A percentile compares a stretch with the other conserved stretches of the same genome.
These are phyloP conservation scores for Quercus agrifolia DNA, from an alignment of 306 rosid genomes.

Conservation along the genomic window DNA sequence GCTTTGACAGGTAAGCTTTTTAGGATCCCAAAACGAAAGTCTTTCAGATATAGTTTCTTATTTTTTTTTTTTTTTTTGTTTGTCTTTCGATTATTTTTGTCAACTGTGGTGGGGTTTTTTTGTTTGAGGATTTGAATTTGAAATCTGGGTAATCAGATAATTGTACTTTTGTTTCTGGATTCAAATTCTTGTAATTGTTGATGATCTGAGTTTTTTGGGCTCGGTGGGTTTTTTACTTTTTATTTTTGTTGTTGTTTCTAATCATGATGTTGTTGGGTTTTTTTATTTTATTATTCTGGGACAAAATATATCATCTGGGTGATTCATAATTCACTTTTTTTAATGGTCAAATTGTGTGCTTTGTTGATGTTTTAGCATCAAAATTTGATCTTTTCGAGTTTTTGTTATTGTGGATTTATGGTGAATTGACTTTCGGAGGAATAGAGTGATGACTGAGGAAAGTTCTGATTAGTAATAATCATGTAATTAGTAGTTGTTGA, in stretches of 20 bases:
- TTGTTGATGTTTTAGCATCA: neutral
- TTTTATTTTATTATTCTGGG: neutral
- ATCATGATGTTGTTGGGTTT: neutral
- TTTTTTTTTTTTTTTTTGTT: neutral
- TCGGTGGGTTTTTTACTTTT: neutral
- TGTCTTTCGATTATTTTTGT: neutral
- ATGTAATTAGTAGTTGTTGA: neutral
- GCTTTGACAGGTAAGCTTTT: slow-evolving; percentile 17
- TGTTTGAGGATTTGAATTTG: neutral
- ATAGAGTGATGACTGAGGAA: neutral
- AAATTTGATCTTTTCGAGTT: neutral
- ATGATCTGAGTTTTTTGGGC: slow-evolving; percentile 19
- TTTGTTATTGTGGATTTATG: neutral
- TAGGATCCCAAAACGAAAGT: neutral
- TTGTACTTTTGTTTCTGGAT: neutral
- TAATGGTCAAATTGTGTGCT: neutral
- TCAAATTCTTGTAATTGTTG: neutral
- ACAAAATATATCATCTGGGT: neutral
- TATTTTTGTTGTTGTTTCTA: neutral
- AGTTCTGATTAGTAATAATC: neutral
- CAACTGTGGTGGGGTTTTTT: neutral
- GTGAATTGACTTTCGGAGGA: neutral
- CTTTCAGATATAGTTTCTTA: neutral
- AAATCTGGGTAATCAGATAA: neutral
- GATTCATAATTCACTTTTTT: neutral